phyloP scores from a whole-genome alignment of 2,329 filamentous ascomycete genomes.

The Thelonectria olida region DNA sequence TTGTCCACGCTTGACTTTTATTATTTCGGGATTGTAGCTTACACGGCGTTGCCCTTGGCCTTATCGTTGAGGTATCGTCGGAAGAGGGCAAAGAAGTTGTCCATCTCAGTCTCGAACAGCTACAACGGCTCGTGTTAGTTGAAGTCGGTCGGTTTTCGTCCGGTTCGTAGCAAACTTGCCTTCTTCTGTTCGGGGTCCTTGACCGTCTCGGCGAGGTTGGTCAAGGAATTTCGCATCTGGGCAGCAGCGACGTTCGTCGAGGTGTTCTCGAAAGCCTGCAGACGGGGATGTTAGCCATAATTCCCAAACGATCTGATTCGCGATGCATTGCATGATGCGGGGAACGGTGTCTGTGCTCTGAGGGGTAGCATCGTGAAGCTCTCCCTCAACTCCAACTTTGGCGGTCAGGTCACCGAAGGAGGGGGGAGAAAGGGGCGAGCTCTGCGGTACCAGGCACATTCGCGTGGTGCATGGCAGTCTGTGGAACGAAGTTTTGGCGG shows the following conservation, averaged over 20 bases:
- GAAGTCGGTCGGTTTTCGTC: background rate
- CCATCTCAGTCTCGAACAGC: constrained; percentile 99
- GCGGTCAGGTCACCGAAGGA: constrained; percentile 10
- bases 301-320: background rate
- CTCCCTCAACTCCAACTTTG: background rate
- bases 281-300: constrained; percentile 38
- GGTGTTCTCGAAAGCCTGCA: constrained; percentile 97
- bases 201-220: constrained; percentile 90
- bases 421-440: background rate
- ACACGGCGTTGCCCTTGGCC: constrained; percentile 94
- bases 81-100: constrained; percentile 99
- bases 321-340: background rate
- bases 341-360: background rate
- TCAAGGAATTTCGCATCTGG: constrained; percentile 98
- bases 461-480: background rate
- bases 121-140: constrained; percentile 44
- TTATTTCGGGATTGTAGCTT: constrained; percentile 47
- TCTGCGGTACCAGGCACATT: background rate
- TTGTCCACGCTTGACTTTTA: background rate
- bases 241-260: constrained; percentile 97
- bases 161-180: constrained; percentile 61
- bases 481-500: background rate
- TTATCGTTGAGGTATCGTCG: constrained; percentile 98
- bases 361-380: background rate
- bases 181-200: constrained; percentile 84